These are phyloP conservation scores for Russula sp. DNA, from an alignment of 768 basidiomycete genomes.

Conservation along the genomic window DNA sequence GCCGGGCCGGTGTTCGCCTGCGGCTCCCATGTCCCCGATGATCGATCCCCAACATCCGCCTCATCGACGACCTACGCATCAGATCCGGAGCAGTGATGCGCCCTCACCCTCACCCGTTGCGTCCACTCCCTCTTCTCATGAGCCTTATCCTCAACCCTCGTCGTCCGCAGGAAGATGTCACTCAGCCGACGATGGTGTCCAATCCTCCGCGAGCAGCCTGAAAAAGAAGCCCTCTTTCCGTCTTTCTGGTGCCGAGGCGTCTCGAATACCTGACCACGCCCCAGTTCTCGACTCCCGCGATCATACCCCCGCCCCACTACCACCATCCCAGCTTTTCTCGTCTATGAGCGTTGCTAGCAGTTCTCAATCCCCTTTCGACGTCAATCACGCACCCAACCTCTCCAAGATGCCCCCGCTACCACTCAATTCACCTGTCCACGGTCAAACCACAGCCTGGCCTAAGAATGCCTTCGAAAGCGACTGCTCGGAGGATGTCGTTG, in stretches of 20 bases:
- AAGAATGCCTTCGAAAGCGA: background rate
- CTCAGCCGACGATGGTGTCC: background rate
- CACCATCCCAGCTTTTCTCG: slow-evolving; percentile 4
- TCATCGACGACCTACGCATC: too few species aligned
- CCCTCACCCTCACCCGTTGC: slow-evolving; percentile 7
- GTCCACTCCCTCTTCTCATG: background rate
- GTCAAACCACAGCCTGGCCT: background rate
- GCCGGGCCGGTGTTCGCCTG: too few species aligned
- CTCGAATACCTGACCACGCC: slow-evolving; percentile 24
- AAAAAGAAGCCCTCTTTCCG: slow-evolving; percentile 22
- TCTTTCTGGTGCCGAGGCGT: slow-evolving; percentile 26
- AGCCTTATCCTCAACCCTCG: slow-evolving; percentile 3
- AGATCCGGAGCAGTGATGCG: too few species aligned
- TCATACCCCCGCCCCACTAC: background rate
- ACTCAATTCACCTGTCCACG: slow-evolving; percentile 1
- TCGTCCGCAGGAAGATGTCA: slow-evolving; percentile 3
- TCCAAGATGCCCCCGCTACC: slow-evolving; percentile 10
- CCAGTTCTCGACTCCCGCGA: slow-evolving; percentile 8
- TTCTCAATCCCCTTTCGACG: slow-evolving; percentile 8
- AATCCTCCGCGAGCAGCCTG: background rate
- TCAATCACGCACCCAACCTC: background rate
- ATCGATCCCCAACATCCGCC: too few species aligned
- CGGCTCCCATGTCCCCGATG: too few species aligned
- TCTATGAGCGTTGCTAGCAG: background rate
- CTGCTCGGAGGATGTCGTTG: slow-evolving; percentile 20